Percentiles rank a stretch among this genome's conserved stretches.
phyloP scores from a whole-genome alignment of 148 eudicot species.

The Rhododendron ferrugineum region DNA sequence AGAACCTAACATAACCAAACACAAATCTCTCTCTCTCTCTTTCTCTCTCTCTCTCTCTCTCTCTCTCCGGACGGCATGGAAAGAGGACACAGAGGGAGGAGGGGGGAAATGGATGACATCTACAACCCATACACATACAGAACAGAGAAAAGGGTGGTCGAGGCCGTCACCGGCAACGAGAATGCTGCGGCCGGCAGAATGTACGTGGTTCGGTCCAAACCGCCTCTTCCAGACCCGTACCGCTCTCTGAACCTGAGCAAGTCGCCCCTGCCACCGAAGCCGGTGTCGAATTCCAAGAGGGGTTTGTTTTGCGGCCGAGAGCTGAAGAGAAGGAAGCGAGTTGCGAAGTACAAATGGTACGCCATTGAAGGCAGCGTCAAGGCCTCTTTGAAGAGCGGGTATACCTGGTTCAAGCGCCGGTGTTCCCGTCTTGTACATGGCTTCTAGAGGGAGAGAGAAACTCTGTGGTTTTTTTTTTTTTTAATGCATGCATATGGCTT shows the following conservation, averaged over 20 bases:
- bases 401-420: not conserved
- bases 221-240: not conserved
- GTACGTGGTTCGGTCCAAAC: not conserved
- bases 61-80: not conserved
- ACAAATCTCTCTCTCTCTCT: not conserved
- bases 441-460: not conserved
- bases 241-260: not conserved
- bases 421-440: not conserved
- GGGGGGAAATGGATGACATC: not conserved
- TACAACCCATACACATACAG: not conserved
- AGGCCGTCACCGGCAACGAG: not conserved
- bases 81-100: not conserved
- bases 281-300: too few relatives aligned
- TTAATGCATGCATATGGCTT: not conserved
- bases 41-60: not conserved
- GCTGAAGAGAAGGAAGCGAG: constrained; percentile 3
- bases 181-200: not conserved
- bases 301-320: not conserved
- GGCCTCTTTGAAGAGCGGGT: not conserved
- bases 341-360: not conserved
- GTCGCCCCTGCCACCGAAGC: not conserved
- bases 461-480: not conserved
- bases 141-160: not conserved
- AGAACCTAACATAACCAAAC: not conserved
- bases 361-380: constrained; percentile 5